phyloP scores from a whole-genome alignment of 371 early-diverging fungal species.

The Dipsacomyces acuminosporus region DNA sequence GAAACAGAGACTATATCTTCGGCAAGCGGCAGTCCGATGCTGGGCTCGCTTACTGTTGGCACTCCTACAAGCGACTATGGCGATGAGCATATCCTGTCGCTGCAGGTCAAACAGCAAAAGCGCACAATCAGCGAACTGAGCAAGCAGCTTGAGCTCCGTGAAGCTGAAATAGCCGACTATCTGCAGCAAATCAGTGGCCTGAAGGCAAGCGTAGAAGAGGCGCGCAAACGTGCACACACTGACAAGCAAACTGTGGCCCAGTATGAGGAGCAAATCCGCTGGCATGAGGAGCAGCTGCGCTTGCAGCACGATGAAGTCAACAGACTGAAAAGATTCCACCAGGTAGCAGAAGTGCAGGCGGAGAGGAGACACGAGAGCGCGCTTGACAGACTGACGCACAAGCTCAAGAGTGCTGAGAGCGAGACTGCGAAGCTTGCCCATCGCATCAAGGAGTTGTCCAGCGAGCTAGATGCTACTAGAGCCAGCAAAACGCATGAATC shows the following conservation, averaged over 20 bases:
- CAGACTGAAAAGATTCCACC: not conserved
- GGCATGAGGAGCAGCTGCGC: slow-evolving; percentile 24
- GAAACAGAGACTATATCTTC: slow-evolving; percentile 9
- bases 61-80: not conserved
- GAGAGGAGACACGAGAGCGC: slow-evolving; percentile 8
- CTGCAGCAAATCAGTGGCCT: slow-evolving; percentile 1
- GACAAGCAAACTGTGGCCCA: slow-evolving; percentile 1
- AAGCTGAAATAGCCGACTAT: slow-evolving; percentile 9
- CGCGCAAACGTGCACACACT: slow-evolving; percentile 4
- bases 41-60: not conserved
- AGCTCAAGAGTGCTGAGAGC: slow-evolving; percentile 12
- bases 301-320: slow-evolving; percentile 6
- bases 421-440: slow-evolving; percentile 3
- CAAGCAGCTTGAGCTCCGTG: slow-evolving; percentile 17
- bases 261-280: slow-evolving; percentile 6
- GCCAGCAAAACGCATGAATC: not conserved
- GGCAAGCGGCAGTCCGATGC: not conserved
- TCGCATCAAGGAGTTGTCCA: slow-evolving; percentile 13
- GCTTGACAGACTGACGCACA: slow-evolving; percentile 7
- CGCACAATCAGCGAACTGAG: slow-evolving; percentile 21
- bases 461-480: slow-evolving; percentile 11
- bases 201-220: slow-evolving; percentile 7
- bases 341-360: slow-evolving; percentile 4
- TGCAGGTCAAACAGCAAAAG: slow-evolving; percentile 15
- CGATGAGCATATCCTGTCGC: slow-evolving; percentile 3